phyloP scores from a whole-genome alignment of 2,329 filamentous ascomycete genomes.

The Exophiala viscosa region DNA sequence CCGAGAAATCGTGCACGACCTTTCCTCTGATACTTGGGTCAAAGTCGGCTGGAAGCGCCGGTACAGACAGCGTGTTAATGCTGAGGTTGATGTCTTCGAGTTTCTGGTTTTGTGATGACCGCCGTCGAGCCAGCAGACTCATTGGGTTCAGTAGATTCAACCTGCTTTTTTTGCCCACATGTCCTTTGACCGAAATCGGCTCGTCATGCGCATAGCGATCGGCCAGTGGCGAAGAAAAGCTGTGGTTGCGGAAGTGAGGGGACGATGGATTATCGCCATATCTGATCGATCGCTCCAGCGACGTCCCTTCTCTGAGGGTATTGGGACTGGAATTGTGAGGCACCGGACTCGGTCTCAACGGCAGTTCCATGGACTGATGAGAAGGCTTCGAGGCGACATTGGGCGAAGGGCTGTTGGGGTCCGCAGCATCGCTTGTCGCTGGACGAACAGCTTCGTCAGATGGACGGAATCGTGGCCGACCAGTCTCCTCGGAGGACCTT shows the following conservation, averaged over 20 bases:
- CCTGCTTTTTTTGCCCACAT: constrained; percentile 45
- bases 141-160: constrained; percentile 59
- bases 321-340: constrained; percentile 1
- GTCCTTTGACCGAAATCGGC: constrained; percentile 29
- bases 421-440: constrained; percentile 21
- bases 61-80: constrained; percentile 45
- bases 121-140: constrained; percentile 55
- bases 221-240: constrained; percentile 8
- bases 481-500: constrained; percentile 22
- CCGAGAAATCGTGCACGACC: constrained; percentile 63
- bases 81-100: constrained; percentile 51
- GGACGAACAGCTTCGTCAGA: constrained; percentile 21
- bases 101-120: constrained; percentile 50
- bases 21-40: constrained; percentile 62
- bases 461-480: constrained; percentile 12
- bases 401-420: constrained; percentile 3
- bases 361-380: not conserved
- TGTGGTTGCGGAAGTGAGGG: constrained; percentile 18
- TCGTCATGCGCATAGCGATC: constrained; percentile 19
- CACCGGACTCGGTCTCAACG: constrained; percentile 6
- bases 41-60: constrained; percentile 57
- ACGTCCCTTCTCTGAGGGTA: constrained; percentile 6
- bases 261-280: constrained; percentile 15
- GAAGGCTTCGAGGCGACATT: not conserved
- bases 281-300: constrained; percentile 13